Evolutionary conservation across 164 flowering plant species (phyloP), one percentile per base, ranked within the genome.

Genomic region (Aristolochia contorta): DNA sequence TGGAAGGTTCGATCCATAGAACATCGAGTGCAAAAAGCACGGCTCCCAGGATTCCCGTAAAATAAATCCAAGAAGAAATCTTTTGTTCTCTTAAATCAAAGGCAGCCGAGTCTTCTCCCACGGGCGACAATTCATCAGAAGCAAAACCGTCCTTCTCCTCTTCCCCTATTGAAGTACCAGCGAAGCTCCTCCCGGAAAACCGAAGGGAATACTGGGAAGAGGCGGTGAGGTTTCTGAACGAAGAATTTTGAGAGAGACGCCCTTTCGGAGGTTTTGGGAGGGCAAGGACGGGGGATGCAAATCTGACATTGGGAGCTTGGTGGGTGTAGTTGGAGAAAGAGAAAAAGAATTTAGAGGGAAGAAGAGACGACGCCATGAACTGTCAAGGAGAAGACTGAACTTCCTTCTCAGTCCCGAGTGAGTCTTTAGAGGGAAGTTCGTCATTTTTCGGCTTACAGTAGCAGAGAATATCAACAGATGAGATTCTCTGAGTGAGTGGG

Each of bases 101-200:
- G 0, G 47, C 75, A 14, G 96, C 98, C 0, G 96, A 82, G 61
- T 92, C 96, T 78, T 92, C 98, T 0, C 98, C 98, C 2, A 78
- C 74, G 22, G 20, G 9, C 12, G 50, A n/a, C 6, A 47, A 14
- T 37, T 32, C 65, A 22, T 53, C 70, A 3, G 37, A 56, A 4
- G 41, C 43, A 37, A 6, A 37, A 37, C 43, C 12, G 43, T 37
- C 43, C 43, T 27, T 27, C 30, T 37, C 74, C 20, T 71, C 50
- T 46, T 74, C 78, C 51, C 68, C 67, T 15, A 67, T 24, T 3
- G 76, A 74, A 6, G 74, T 50, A 0, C 74, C 59, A 19, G 71
- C 72, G 2, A 47, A 58, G 33, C 57, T 46, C 65, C 49, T 72
- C 14, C 60, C 13, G 14, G 48, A 16, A 13, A 49, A 18, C 25